These are phyloP conservation scores for Sicyos edulis DNA, from an alignment of 306 rosid species.

Conservation along the genomic window DNA sequence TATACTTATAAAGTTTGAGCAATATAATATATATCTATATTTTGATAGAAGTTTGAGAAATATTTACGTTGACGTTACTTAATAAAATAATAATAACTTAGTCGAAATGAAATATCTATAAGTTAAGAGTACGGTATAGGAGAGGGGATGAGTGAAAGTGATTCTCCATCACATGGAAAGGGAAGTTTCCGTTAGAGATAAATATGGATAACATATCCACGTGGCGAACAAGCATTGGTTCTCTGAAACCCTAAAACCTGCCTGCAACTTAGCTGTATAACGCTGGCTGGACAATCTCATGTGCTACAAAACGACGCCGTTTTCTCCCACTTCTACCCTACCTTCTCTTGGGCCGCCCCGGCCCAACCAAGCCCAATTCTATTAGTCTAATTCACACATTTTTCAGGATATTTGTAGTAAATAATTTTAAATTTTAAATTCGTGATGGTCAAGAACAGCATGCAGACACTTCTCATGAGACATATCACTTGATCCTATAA, in stretches of 20 bases:
- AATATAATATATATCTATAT: no score
- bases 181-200: neutral
- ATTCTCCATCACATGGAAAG: neutral
- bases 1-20: no score
- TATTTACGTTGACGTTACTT: no score
- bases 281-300: neutral
- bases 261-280: neutral
- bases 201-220: conserved; percentile 6
- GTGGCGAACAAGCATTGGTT: conserved; percentile 3
- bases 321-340: neutral
- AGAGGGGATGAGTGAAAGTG: neutral
- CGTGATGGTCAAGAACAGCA: no score
- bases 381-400: neutral
- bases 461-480: no score
- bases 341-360: neutral
- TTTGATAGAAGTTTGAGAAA: no score
- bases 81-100: no score
- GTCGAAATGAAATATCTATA: no score
- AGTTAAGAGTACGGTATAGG: no score
- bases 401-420: no score
- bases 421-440: no score
- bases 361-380: neutral
- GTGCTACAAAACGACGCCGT: neutral
- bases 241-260: neutral
- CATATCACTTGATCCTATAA: no score